Conservation (phyloP, 305 asterid species). For the Rubia occidens region DNA sequence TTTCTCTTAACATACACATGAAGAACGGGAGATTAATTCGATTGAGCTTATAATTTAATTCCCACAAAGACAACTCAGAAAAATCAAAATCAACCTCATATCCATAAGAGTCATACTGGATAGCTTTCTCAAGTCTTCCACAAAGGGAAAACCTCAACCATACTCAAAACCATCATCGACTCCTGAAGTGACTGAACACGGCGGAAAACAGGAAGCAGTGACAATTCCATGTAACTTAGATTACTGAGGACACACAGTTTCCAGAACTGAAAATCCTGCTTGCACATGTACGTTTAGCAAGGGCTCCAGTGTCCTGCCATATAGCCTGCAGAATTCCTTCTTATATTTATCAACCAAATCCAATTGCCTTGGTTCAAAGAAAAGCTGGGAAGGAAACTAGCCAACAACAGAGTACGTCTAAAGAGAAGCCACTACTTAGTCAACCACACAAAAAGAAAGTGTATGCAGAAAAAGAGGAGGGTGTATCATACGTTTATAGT, state of each 20-base stretch:
- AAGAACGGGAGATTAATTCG: too few species aligned
- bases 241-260: constrained; percentile 86
- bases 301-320: constrained; percentile 96
- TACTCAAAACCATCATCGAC: too few species aligned
- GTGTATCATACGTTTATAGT: background rate
- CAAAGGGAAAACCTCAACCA: too few species aligned
- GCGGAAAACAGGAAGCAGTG: too few species aligned
- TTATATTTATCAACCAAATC: constrained; percentile 84
- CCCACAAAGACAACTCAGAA: too few species aligned
- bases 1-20: too few species aligned
- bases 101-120: too few species aligned
- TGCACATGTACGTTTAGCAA: constrained; percentile 79
- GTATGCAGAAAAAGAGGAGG: background rate
- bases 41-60: too few species aligned
- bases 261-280: constrained; percentile 89
- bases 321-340: constrained; percentile 89
- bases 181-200: too few species aligned
- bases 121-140: too few species aligned
- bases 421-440: background rate
- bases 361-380: constrained; percentile 90
- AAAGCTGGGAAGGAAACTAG: constrained; percentile 40
- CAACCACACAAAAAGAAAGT: background rate
- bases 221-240: too few species aligned
- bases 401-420: constrained; percentile 3
- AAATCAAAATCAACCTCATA: too few species aligned